Evolutionary conservation across 2,329 filamentous ascomycete genomes (phyloP).

Genomic region (Phyllosticta citribraziliensis): DNA sequence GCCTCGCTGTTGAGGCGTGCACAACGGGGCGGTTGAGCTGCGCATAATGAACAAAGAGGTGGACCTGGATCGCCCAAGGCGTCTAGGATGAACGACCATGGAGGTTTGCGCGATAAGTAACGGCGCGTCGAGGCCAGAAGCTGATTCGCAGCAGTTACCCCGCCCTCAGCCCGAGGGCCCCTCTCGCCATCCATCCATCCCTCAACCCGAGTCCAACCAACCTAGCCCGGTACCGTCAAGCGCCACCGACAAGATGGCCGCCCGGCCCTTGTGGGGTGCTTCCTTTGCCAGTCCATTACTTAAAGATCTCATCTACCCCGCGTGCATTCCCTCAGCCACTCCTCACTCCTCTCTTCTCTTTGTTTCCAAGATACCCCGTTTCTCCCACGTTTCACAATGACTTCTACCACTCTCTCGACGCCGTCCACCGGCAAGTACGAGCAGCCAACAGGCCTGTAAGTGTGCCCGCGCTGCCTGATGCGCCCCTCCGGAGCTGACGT

Average conservation of each 20-base stretch:
- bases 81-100: not conserved
- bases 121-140: not conserved
- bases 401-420: conserved; percentile 56
- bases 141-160: not conserved
- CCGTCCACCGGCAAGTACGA: conserved; percentile 52
- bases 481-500: conserved; percentile 13
- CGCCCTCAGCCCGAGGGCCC: not conserved
- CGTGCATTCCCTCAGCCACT: not conserved
- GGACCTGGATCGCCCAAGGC: not conserved
- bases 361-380: conserved; percentile 18
- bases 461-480: conserved; percentile 13
- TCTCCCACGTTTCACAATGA: conserved; percentile 26
- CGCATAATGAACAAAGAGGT: not conserved
- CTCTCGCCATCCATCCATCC: not conserved
- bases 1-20: not conserved
- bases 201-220: not conserved
- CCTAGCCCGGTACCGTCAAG: not conserved
- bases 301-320: not conserved
- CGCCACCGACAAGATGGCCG: not conserved
- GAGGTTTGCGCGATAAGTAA: not conserved
- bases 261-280: not conserved
- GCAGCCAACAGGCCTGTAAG: conserved; percentile 46
- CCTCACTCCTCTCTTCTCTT: not conserved
- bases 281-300: not conserved
- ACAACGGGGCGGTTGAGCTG: not conserved